These are phyloP conservation scores for Hypoxylon rubiginosum DNA, from an alignment of 2,329 filamentous ascomycete genomes.

Conservation along the genomic window DNA sequence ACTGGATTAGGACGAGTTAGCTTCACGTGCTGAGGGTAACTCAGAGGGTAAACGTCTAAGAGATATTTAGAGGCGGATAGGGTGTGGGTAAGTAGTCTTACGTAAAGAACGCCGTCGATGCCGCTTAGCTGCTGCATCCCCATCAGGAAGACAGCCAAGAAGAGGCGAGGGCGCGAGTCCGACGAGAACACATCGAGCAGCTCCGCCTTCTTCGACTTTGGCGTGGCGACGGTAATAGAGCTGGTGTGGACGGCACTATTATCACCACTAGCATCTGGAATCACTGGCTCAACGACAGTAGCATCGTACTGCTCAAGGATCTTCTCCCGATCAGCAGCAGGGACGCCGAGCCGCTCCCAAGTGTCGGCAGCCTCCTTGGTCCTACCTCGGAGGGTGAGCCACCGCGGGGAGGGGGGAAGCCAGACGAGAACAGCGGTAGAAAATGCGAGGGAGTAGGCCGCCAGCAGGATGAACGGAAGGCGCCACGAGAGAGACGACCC, in stretches of 20 bases:
- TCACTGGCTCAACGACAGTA: conserved; percentile 13
- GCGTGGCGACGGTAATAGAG: conserved; percentile 24
- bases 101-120: conserved; percentile 71
- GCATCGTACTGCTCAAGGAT: conserved; percentile 32
- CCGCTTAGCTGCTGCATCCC: conserved; percentile 71
- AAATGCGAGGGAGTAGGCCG: conserved; percentile 53
- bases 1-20: conserved; percentile 47
- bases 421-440: conserved; percentile 47
- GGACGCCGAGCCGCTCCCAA: conserved; percentile 55
- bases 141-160: conserved; percentile 70
- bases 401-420: conserved; percentile 67
- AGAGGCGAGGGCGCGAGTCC: conserved; percentile 56
- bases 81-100: conserved; percentile 50
- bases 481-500: conserved; percentile 65
- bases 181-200: conserved; percentile 25
- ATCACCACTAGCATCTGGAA: conserved; percentile 26
- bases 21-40: neutral
- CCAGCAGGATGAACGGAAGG: conserved; percentile 62
- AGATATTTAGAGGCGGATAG: conserved; percentile 56
- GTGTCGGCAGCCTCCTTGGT: conserved; percentile 59
- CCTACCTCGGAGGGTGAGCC: conserved; percentile 62
- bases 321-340: conserved; percentile 38
- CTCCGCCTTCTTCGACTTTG: conserved; percentile 53
- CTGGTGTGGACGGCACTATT: conserved; percentile 3
- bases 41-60: neutral